Base-by-base conservation (phyloP, 1,284 basidiomycete genomes). In the Boletellus deceptivus region DNA sequence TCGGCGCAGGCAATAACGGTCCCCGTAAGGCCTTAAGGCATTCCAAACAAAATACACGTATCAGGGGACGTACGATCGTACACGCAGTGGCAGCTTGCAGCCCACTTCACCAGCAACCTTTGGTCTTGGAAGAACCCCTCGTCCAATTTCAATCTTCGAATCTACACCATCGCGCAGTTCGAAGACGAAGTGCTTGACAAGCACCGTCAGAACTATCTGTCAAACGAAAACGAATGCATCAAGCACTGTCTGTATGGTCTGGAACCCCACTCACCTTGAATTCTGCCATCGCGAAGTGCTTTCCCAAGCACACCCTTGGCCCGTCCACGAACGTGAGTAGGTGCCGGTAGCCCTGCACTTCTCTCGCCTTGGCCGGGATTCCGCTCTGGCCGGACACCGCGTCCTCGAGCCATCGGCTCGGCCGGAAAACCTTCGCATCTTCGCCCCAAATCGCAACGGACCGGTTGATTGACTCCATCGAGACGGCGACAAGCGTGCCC, bases 381-480 rank as follows among this genome's bases (percentile, higher is more conserved):
- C 52, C 55, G 13, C 37, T 16, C 11, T 42, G 17, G 0, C 38
- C 27, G 24, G 16, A 4, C 4, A 52, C 49, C 6, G 29, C 29
- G 6, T 43, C 29, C 29, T 57, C 56, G 4, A 74, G 53, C 73
- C 73, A 75, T 20, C 72, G 55, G 48, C 67, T 65, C 0, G 74
- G 73, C 24, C 55, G 61, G 50, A 72, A 75, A 3, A 56, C 50
- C 36, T 68, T 68, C 10, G 70, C 67, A 33, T 73, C 63, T 4
- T 57, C 38, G 3, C 72, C 75, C 73, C 80, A 18, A 17, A 43
- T 24, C 9, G 43, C 13, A 3, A 6, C 8, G 6, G 72, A 80
- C 43, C 68, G 63, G 62, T 83, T 82, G 47, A 82, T 72, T 17
- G 60, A 63, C 4, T 59, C 53, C n/a, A 78, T 72, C 0, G 79